These are phyloP conservation scores for Aegilops tauschii DNA, from an alignment of 176 grass and related monocot species.

Conservation along the genomic window DNA sequence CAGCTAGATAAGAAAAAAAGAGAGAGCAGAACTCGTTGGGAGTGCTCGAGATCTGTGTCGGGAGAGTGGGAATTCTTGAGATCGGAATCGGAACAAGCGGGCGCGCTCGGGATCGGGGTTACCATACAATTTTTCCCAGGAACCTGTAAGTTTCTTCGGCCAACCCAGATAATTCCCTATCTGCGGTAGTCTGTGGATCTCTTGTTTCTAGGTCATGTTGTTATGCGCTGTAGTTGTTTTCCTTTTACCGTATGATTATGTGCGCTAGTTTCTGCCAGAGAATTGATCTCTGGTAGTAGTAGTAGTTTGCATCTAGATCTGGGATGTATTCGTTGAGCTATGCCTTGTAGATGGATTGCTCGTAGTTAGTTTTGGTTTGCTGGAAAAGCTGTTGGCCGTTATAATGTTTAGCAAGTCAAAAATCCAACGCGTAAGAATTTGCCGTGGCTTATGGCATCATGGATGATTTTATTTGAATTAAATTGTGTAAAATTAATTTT, in stretches of 20 bases:
- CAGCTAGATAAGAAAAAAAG: background rate
- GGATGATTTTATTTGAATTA: too few species aligned
- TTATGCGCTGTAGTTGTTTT: background rate
- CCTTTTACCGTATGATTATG: background rate
- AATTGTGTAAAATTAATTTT: too few species aligned
- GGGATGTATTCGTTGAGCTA: background rate
- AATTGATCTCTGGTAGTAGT: background rate
- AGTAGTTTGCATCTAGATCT: background rate
- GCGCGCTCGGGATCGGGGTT: slow-evolving; percentile 45
- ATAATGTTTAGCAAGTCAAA: too few species aligned
- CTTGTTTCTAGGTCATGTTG: background rate
- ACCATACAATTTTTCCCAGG: slow-evolving; percentile 9
- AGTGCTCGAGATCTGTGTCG: slow-evolving; percentile 9
- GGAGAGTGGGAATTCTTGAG: slow-evolving; percentile 22
- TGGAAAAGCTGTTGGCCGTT: too few species aligned
- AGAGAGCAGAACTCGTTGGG: background rate
- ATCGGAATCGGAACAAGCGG: slow-evolving; percentile 40
- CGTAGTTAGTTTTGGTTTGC: too few species aligned
- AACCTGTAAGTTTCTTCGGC: slow-evolving; percentile 33
- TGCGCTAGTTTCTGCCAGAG: background rate
- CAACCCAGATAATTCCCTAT: background rate
- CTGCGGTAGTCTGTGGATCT: background rate
- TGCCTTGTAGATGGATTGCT: too few species aligned
- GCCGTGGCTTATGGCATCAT: too few species aligned
- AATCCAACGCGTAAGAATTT: too few species aligned